A percentile compares a stretch with the other conserved stretches of the same genome.
Conservation (phyloP, 495 filamentous ascomycete species). For the Clavariopsis aquatica region DNA sequence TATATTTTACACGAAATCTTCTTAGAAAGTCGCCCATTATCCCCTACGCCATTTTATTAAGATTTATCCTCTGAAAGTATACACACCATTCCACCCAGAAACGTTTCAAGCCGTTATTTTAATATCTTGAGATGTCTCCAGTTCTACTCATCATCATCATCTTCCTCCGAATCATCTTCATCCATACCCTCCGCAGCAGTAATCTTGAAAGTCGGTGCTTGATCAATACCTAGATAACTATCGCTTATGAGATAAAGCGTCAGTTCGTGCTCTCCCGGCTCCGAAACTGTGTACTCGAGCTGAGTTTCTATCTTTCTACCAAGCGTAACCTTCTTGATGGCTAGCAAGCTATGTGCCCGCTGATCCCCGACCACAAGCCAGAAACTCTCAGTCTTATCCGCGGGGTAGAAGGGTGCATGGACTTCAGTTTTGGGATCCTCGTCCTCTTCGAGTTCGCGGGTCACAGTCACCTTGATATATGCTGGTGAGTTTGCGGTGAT, state of each 20-base stretch:
- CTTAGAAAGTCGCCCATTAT: too few relatives aligned
- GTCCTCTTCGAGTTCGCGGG: constrained; percentile 73
- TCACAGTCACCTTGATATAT: constrained; percentile 82
- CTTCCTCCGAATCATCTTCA: constrained; percentile 77
- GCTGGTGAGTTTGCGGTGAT: constrained; percentile 78
- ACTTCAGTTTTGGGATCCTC: constrained; percentile 80
- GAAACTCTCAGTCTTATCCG: constrained; percentile 96
- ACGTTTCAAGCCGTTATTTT: too few relatives aligned
- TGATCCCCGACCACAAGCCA: constrained; percentile 91
- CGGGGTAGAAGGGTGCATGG: constrained; percentile 93
- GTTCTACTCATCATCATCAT: constrained; percentile 7
- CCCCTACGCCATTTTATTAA: too few relatives aligned
- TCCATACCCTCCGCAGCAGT: constrained; percentile 91
- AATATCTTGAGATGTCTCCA: too few relatives aligned
- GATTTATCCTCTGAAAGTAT: too few relatives aligned
- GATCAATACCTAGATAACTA: constrained; percentile 95
- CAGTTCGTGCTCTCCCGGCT: constrained; percentile 80
- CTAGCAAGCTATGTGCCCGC: constrained; percentile 78
- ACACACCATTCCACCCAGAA: too few relatives aligned
- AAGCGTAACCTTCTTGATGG: constrained; percentile 93
- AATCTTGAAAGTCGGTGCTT: constrained; percentile 85
- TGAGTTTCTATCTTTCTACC: constrained; percentile 72
- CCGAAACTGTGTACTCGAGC: constrained; percentile 86
- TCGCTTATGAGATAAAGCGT: constrained; percentile 96
- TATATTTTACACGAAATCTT: too few relatives aligned